phyloP scores from a whole-genome alignment of 2,329 filamentous ascomycete species.

The Arthroderma sp. region DNA sequence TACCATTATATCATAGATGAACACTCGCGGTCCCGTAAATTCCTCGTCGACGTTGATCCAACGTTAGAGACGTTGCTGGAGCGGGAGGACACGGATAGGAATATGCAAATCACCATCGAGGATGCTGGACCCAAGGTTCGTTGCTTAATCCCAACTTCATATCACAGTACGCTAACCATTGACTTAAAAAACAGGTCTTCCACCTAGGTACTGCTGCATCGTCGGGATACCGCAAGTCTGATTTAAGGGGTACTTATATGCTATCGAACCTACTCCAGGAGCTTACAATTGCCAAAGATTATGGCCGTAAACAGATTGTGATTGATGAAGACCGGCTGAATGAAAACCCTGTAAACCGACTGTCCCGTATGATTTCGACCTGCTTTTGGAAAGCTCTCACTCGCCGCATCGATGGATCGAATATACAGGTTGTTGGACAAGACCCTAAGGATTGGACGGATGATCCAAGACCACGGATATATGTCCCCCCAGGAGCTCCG shows the following conservation, averaged over 20 bases:
- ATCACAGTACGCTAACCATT: neutral
- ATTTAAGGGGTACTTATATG: constrained; percentile 93
- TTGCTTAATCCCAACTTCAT: constrained; percentile 9
- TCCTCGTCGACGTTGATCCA: constrained; percentile 73
- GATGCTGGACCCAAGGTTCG: constrained; percentile 79
- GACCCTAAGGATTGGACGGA: constrained; percentile 95
- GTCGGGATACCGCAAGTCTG: constrained; percentile 73
- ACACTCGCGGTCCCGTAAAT: constrained; percentile 57
- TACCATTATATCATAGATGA: constrained; percentile 47
- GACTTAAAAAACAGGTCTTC: constrained; percentile 45
- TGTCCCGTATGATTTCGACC: constrained; percentile 73
- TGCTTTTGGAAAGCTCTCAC: constrained; percentile 91
- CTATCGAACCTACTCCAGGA: constrained; percentile 93
- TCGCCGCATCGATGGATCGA: constrained; percentile 71
- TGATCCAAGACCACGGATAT: constrained; percentile 80
- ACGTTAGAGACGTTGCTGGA: constrained; percentile 67
- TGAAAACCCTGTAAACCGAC: constrained; percentile 83
- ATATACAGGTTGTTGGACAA: constrained; percentile 64
- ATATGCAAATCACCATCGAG: constrained; percentile 96
- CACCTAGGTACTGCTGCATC: constrained; percentile 74
- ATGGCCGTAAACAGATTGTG: constrained; percentile 76
- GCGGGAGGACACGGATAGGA: constrained; percentile 84
- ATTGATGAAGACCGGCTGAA: constrained; percentile 83
- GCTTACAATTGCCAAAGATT: constrained; percentile 80
- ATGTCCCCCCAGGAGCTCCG: constrained; percentile 70